Conservation (phyloP, 1,284 basidiomycete species). For the Trametes polyzona region DNA sequence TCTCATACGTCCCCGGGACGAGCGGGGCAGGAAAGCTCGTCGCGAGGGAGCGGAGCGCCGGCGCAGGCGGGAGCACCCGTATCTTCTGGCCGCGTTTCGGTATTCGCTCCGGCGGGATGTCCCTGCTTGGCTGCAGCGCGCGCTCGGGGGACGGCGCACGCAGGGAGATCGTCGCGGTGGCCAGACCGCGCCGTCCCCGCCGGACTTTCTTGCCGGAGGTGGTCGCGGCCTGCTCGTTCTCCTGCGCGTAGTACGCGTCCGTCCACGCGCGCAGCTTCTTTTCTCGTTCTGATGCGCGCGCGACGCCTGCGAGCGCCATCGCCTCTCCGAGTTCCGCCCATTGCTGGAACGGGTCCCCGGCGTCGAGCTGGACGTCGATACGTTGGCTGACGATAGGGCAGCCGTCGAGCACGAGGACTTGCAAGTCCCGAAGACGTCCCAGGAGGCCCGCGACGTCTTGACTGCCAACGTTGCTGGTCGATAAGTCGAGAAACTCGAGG, state of each 20-base stretch:
- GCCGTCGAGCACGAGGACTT: slow-evolving; percentile 58
- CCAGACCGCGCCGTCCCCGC: slow-evolving; percentile 55
- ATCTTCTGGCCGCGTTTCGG: slow-evolving; percentile 35
- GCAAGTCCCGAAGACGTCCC: slow-evolving; percentile 46
- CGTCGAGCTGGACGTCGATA: slow-evolving; percentile 33
- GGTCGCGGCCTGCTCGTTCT: slow-evolving; percentile 4
- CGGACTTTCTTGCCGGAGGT: slow-evolving; percentile 25
- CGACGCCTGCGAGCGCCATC: slow-evolving; percentile 57
- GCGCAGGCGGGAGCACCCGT: slow-evolving; percentile 47
- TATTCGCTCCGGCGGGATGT: slow-evolving; percentile 15
- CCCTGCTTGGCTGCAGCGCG: slow-evolving; percentile 4
- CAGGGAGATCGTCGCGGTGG: slow-evolving; percentile 59
- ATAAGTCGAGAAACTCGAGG: slow-evolving; percentile 61
- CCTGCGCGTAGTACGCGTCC: slow-evolving; percentile 35
- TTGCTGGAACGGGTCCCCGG: slow-evolving; percentile 42
- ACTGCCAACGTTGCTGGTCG: slow-evolving; percentile 54
- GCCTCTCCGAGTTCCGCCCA: slow-evolving; percentile 61
- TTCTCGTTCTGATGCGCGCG: slow-evolving; percentile 59
- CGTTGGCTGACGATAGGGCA: slow-evolving; percentile 48
- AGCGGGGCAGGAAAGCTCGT: slow-evolving; percentile 41
- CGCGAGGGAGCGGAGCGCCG: slow-evolving; percentile 44
- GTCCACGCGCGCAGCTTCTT: slow-evolving; percentile 57
- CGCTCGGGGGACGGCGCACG: slow-evolving; percentile 36
- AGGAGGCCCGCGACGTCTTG: slow-evolving; percentile 55
- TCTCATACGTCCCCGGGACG: slow-evolving; percentile 38